Percentiles rank a stretch among this genome's conserved stretches.
Evolutionary conservation across 2,329 filamentous ascomycete genomes (phyloP).

Genomic region (Ophiocordyceps polyrhachis-furcata): DNA sequence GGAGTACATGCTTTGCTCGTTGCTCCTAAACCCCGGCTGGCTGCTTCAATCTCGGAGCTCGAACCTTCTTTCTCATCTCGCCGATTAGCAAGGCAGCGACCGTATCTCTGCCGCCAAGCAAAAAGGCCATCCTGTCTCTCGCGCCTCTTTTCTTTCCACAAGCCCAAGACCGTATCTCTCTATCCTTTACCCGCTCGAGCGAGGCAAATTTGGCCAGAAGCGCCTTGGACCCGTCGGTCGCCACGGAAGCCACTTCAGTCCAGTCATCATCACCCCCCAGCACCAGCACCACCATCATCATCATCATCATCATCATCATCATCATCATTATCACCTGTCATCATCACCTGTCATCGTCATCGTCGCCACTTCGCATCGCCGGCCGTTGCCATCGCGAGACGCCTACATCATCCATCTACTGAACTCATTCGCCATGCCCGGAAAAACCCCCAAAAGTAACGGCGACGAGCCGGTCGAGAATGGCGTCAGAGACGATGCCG

Average conservation of each 20-base stretch:
- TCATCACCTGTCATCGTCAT: not conserved
- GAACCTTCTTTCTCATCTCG: constrained; percentile 10
- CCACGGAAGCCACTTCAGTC: not conserved
- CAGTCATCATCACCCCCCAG: not conserved
- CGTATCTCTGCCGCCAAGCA: constrained; percentile 1
- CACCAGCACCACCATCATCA: too few relatives aligned
- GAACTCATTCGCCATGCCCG: constrained; percentile 34
- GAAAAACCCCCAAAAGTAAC: constrained; percentile 55
- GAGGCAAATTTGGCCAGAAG: constrained; percentile 1
- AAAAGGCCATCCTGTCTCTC: not conserved
- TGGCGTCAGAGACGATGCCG: constrained; percentile 45
- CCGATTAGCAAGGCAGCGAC: not conserved
- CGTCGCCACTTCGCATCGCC: not conserved
- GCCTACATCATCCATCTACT: not conserved
- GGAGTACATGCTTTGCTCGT: not conserved
- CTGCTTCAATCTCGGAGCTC: constrained; percentile 11
- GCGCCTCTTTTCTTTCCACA: not conserved
- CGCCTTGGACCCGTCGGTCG: constrained; percentile 1
- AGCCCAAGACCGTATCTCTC: not conserved
- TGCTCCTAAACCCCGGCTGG: constrained; percentile 4
- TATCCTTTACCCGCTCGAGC: not conserved
- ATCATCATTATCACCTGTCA: not conserved
- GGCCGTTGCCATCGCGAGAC: not conserved
- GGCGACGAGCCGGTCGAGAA: constrained; percentile 53
- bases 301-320: not conserved